These are phyloP conservation scores for Musa schizocarpa DNA, from an alignment of 176 grass and related monocot genomes.

Conservation along the genomic window DNA sequence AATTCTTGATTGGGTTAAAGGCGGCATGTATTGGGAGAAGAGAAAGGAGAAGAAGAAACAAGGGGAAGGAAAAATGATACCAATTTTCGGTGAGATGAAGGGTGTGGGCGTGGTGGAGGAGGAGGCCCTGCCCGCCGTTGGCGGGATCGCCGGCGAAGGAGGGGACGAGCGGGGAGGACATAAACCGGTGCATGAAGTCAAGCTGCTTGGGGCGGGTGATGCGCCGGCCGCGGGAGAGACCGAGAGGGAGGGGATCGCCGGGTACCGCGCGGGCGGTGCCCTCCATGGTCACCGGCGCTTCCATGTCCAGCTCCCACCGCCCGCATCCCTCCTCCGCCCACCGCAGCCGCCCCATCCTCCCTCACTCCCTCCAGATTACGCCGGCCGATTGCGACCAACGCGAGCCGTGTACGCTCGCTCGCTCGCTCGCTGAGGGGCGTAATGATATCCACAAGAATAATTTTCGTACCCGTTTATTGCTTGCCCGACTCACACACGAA, in stretches of 20 bases:
- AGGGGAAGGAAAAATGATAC: slow-evolving; percentile 6
- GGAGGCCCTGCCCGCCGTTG: slow-evolving; percentile 33
- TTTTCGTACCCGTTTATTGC: no score
- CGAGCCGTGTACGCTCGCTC: no score
- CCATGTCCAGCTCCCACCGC: slow-evolving; percentile 73
- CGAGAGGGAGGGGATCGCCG: slow-evolving; percentile 58
- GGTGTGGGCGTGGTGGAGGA: slow-evolving; percentile 68
- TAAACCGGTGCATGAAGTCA: slow-evolving; percentile 95
- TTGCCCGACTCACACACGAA: no score
- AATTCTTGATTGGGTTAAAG: no score
- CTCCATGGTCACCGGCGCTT: slow-evolving; percentile 79
- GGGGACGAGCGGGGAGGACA: slow-evolving; percentile 76
- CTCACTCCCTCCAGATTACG: not conserved
- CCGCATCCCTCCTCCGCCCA: slow-evolving; percentile 54
- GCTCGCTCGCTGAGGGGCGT: no score
- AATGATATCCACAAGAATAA: no score
- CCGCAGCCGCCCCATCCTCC: slow-evolving; percentile 58
- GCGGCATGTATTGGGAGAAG: not conserved
- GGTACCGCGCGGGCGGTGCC: slow-evolving; percentile 76
- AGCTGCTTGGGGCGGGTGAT: slow-evolving; percentile 91
- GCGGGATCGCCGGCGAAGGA: slow-evolving; percentile 38
- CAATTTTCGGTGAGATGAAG: slow-evolving; percentile 53
- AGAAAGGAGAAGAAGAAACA: not conserved
- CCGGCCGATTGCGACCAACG: no score
- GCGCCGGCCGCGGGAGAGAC: slow-evolving; percentile 57